Base-by-base conservation (phyloP, 192 early-diverging fungal genomes). In the Coemansia furcata region DNA sequence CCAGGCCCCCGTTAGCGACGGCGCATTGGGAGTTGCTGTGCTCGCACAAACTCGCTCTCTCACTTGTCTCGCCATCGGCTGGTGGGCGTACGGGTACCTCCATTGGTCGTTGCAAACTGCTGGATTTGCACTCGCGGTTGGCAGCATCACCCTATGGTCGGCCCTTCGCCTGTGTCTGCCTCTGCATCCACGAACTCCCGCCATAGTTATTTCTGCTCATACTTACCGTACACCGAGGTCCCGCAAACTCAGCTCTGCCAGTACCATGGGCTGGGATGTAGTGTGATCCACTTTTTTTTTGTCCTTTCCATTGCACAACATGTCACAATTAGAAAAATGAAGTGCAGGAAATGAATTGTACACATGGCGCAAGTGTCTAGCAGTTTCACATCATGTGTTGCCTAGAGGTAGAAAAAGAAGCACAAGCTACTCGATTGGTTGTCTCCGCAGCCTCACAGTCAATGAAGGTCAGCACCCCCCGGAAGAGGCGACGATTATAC, bases 61-160 rank as follows among this genome's bases (percentile, higher is more conserved):
- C 19, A 55, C 58, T 19, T 80, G 73, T 39, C 32, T 80, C 36
- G 73, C 55, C 19, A 49, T 80, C 23, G 78, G 78, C 11, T 80
- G 78, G 78, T 80, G 78, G 78, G n/a, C 29, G 1, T 80, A 71
- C 46, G 78, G 69, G 3, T 80, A 72, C 23, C 38, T 39, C 2
- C 42, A 69, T 47, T 59, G 40, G 50, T 4, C 50, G 21, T 33
- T 71, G 26, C 78, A 80, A 43, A 21, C 62, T 11, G 40, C 40
- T 30, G 78, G 72, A 14, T 72, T 75, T 37, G 36, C 23, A 23
- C n/a, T 63, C 11, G 75, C 69, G 3, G 17, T 38, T 6, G 60
- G 17, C 15, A 30, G 50, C 29, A 12, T 43, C 10, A 35, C 26
- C 2, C 19, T 38, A 11, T 72, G 70, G 70, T 10, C 38, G 10